Conservation (phyloP, 495 filamentous ascomycete species). For the Jackrogersella multiformis region DNA sequence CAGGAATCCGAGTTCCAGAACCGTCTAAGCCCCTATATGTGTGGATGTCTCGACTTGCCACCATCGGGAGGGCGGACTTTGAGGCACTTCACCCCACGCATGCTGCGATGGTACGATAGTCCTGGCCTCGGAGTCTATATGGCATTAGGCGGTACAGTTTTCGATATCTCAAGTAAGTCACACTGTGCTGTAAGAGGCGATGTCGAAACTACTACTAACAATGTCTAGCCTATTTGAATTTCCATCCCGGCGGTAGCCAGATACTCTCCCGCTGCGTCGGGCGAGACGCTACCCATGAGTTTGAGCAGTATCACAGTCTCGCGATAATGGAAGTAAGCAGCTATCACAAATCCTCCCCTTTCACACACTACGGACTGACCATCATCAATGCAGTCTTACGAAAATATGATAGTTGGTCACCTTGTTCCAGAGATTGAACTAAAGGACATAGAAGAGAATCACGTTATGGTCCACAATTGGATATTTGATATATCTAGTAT, state of each 20-base stretch:
- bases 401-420: slow-evolving; percentile 14
- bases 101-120: slow-evolving; percentile 21
- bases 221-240: slow-evolving; percentile 8
- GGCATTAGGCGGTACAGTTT: slow-evolving; percentile 7
- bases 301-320: slow-evolving; percentile 4
- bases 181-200: not conserved
- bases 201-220: not conserved
- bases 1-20: not conserved
- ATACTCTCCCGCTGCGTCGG: slow-evolving; percentile 1
- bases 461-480: slow-evolving; percentile 20
- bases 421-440: slow-evolving; percentile 12
- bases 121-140: slow-evolving; percentile 12
- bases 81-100: slow-evolving; percentile 12
- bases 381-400: not conserved
- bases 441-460: not conserved
- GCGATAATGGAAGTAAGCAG: slow-evolving; percentile 12
- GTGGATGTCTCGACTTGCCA: slow-evolving; percentile 5
- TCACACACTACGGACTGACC: not conserved
- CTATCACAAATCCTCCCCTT: not conserved
- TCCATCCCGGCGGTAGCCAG: slow-evolving; percentile 16
- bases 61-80: not conserved
- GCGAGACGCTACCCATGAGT: slow-evolving; percentile 3
- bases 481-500: slow-evolving; percentile 23
- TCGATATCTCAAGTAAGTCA: slow-evolving; percentile 20
- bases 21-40: slow-evolving; percentile 4